Evolutionary conservation across 2,329 filamentous ascomycete species (phyloP).

Genomic region (Akanthomyces muscarius): DNA sequence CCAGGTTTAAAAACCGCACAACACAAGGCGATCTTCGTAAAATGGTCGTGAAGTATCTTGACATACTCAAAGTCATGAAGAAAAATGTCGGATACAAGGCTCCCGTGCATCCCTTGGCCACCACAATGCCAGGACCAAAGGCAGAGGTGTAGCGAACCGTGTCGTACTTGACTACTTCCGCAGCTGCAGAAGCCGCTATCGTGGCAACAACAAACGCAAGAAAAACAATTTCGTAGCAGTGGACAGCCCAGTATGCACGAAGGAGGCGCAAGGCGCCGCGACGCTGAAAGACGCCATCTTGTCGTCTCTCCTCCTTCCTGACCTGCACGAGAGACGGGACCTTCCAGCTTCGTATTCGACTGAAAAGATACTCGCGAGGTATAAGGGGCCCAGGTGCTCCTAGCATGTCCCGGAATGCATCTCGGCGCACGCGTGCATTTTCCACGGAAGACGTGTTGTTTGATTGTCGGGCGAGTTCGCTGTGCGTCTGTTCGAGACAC

Average conservation of each 20-base stretch:
- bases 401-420: slow-evolving; percentile 48
- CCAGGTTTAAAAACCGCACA: slow-evolving; percentile 55
- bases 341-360: slow-evolving; percentile 40
- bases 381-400: slow-evolving; percentile 40
- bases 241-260: slow-evolving; percentile 52
- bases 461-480: slow-evolving; percentile 45
- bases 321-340: slow-evolving; percentile 46
- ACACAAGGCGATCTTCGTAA: slow-evolving; percentile 48
- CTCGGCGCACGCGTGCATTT: slow-evolving; percentile 38
- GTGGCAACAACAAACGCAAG: slow-evolving; percentile 43
- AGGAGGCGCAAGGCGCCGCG: slow-evolving; percentile 43
- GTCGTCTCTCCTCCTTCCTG: slow-evolving; percentile 43
- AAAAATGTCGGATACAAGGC: slow-evolving; percentile 55
- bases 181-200: slow-evolving; percentile 49
- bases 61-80: slow-evolving; percentile 56
- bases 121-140: slow-evolving; percentile 52
- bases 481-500: slow-evolving; percentile 50
- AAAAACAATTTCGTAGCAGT: slow-evolving; percentile 49
- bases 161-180: slow-evolving; percentile 53
- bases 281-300: slow-evolving; percentile 42
- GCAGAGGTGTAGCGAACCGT: slow-evolving; percentile 42
- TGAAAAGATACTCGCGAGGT: slow-evolving; percentile 42
- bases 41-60: slow-evolving; percentile 51
- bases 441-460: slow-evolving; percentile 26
- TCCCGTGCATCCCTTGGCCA: slow-evolving; percentile 53